Evolutionary conservation across 2,329 filamentous ascomycete genomes (phyloP), one percentile per base, ranked within the genome.

Genomic region (Trichoderma sp.): DNA sequence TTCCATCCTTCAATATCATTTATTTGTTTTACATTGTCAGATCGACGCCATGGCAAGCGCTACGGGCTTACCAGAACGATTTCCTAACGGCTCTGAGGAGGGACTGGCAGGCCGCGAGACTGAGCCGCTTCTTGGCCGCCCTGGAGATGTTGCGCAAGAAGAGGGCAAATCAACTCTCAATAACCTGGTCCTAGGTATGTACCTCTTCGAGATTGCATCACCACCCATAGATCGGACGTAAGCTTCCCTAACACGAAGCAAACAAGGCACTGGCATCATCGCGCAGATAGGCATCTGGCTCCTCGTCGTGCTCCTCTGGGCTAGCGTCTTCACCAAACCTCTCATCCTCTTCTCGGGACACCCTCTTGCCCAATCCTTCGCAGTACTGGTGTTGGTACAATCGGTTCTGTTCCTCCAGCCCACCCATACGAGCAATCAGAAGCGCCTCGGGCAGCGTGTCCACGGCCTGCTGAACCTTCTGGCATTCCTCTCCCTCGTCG

Each of bases 331-430:
- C 79, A 87, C 89, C 56, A 86, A 91, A 70, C 81, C 84, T 34
- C 79, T 97, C 73, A 92, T 93, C 51, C 89, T 97, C 76, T 97
- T 98, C 87, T 94, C 93, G 21, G 90, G 91, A 9, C 95, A 98
- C 81, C 95, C 95, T 8, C 90, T 98, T 79, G 84, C 91, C 72
- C 86, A 88, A 82, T 86, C 84, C 12, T 75, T 92, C 71, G 94
- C 90, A 63, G 81, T 97, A 72, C 86, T 97, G 74, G 86, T 93
- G 72, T 86, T 96, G 77, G 87, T 92, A 21, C 92, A 98, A 85
- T 92, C 91, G 70, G 89, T 95, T 75, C 89, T 98, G 67, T 84
- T 96, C 76, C 88, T 98, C 43, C 96, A 99, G 81, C 96, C 95
- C 2, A 97, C 95, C 0, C 88, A 92, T 76, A 93, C 93, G 0